A percentile compares a stretch with the other conserved stretches of the same genome.
Conservation (phyloP, 148 eudicot species). For the Heliamphora exappendiculata region DNA sequence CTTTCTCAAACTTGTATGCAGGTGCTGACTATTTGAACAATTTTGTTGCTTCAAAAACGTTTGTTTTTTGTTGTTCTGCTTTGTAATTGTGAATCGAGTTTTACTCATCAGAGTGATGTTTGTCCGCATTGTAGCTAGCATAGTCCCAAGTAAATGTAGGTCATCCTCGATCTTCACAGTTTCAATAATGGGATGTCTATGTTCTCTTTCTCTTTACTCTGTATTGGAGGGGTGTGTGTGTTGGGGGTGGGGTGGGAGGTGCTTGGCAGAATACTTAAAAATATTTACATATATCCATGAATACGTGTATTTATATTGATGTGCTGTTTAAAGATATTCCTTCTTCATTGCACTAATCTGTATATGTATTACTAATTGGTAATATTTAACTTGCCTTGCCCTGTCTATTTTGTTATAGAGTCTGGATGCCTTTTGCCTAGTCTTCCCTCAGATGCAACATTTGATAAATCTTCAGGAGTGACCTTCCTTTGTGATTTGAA, state of each 20-base stretch:
- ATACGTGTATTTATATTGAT: neutral
- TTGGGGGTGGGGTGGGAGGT: too few relatives aligned
- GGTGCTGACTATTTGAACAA: neutral
- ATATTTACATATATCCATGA: too few relatives aligned
- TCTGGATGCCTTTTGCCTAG: constrained; percentile 95
- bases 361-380: neutral
- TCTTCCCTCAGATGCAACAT: constrained; percentile 77
- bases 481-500: constrained; percentile 89
- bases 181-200: neutral
- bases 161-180: neutral
- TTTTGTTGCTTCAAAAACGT: neutral
- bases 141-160: neutral
- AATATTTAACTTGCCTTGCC: neutral
- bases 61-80: neutral
- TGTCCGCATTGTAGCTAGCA: too few relatives aligned
- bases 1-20: neutral
- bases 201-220: too few relatives aligned
- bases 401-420: constrained; percentile 27
- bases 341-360: neutral
- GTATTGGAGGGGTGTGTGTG: too few relatives aligned
- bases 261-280: too few relatives aligned
- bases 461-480: constrained; percentile 66
- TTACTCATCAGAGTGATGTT: neutral
- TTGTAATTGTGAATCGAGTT: neutral
- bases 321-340: neutral